Conservation (phyloP, 148 eudicot genomes). For the Arbutus unedo region DNA sequence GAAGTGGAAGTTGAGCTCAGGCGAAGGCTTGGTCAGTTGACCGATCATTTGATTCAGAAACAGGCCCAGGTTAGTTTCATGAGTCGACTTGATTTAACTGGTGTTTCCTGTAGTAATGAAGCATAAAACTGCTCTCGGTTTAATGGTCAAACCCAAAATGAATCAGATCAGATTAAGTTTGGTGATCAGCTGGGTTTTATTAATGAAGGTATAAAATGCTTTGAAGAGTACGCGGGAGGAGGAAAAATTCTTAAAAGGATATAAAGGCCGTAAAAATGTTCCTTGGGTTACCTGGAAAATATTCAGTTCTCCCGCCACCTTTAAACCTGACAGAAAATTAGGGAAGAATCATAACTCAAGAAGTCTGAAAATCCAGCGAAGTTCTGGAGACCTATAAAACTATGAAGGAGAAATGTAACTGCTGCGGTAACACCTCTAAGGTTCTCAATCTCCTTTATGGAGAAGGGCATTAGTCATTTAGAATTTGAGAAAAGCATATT, state of each 20-base stretch:
- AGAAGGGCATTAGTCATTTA: background rate
- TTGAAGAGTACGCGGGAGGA: background rate
- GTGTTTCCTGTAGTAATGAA: background rate
- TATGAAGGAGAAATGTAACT: background rate
- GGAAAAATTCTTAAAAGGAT: background rate
- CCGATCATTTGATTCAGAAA: slow-evolving; percentile 95
- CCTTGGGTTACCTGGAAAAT: background rate
- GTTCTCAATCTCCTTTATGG: background rate
- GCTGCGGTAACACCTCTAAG: background rate
- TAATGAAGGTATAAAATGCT: background rate
- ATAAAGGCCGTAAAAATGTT: background rate
- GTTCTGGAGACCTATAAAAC: background rate
- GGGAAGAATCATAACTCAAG: background rate
- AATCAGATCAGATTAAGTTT: background rate
- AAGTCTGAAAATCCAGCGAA: too few relatives aligned
- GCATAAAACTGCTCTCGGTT: background rate
- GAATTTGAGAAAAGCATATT: background rate
- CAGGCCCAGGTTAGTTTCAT: slow-evolving; percentile 72
- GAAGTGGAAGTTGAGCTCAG: slow-evolving; percentile 90
- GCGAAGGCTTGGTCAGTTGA: slow-evolving; percentile 83
- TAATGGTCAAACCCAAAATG: background rate
- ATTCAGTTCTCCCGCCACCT: background rate
- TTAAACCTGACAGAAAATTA: background rate
- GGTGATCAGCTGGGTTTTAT: background rate
- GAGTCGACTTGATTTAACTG: background rate